Conservation (phyloP, 2,329 filamentous ascomycete genomes). For the Arthrinium phaeospermum region DNA sequence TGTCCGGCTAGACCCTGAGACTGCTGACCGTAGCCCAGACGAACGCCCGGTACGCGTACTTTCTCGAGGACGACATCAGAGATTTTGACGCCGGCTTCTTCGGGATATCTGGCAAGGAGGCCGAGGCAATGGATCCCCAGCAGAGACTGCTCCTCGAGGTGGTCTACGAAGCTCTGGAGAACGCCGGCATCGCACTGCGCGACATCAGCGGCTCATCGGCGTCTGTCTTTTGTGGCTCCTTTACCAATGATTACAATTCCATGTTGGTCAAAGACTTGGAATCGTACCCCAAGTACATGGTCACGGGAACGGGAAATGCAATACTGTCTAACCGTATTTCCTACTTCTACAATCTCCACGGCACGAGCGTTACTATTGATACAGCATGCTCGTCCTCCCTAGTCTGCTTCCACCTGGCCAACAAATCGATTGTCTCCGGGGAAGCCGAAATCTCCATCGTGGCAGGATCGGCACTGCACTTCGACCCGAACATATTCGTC, state of each 20-base stretch:
- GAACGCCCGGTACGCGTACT: not conserved
- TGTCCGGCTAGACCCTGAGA: too few relatives aligned
- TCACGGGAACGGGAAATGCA: not conserved
- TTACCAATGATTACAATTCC: not conserved
- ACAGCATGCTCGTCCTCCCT: slow-evolving; percentile 21
- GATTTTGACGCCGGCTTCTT: not conserved
- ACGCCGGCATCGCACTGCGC: not conserved
- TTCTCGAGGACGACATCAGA: not conserved
- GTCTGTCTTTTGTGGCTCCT: not conserved
- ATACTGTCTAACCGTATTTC: slow-evolving; percentile 17
- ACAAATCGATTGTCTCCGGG: not conserved
- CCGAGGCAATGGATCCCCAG: not conserved
- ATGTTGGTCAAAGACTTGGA: not conserved
- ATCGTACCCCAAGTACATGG: not conserved
- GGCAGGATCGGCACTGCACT: too few relatives aligned
- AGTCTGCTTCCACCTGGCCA: slow-evolving; percentile 19
- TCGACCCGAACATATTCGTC: too few relatives aligned
- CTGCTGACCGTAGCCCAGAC: too few relatives aligned
- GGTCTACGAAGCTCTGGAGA: not conserved
- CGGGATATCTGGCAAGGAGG: not conserved
- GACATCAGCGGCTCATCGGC: not conserved
- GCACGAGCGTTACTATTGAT: slow-evolving; percentile 19
- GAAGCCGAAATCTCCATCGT: too few relatives aligned
- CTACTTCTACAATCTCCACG: slow-evolving; percentile 19
- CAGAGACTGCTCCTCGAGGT: not conserved